phyloP scores from a whole-genome alignment of 2,329 filamentous ascomycete species.

The Sporothrix variecibatus region DNA sequence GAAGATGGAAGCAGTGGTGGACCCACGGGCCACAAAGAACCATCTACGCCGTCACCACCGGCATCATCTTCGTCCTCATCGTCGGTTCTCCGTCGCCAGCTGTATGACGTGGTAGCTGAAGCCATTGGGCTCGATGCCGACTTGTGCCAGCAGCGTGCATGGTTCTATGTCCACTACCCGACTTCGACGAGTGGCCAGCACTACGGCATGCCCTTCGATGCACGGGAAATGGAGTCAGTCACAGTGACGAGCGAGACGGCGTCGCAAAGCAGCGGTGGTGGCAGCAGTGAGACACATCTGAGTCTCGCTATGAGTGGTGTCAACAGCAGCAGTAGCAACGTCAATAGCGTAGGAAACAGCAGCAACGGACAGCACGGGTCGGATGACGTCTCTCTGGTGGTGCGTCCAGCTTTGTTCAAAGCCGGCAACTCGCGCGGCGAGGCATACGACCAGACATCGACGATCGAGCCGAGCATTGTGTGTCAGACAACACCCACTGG shows the following conservation, averaged over 20 bases:
- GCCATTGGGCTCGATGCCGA: slow-evolving; percentile 26
- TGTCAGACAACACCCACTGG: not conserved
- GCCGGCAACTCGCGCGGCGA: slow-evolving; percentile 26
- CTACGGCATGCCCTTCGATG: slow-evolving; percentile 26
- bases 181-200: slow-evolving; percentile 8
- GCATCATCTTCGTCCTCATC: not conserved
- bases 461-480: slow-evolving; percentile 24
- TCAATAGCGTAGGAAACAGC: not conserved
- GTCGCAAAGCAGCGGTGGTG: not conserved
- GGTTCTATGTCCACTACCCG: slow-evolving; percentile 27
- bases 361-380: not conserved
- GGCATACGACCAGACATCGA: slow-evolving; percentile 21
- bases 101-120: slow-evolving; percentile 1
- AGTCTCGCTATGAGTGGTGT: not conserved
- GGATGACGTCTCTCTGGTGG: slow-evolving; percentile 19
- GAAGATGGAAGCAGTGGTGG: not conserved
- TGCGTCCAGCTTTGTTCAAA: slow-evolving; percentile 27
- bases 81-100: not conserved
- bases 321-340: not conserved
- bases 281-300: not conserved
- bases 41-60: not conserved
- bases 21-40: not conserved
- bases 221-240: slow-evolving; percentile 18
- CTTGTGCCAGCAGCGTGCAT: slow-evolving; percentile 28
- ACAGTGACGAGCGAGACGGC: not conserved